These are phyloP conservation scores for Lachancea meyersii DNA, from an alignment of 805 yeast species.

Conservation along the genomic window DNA sequence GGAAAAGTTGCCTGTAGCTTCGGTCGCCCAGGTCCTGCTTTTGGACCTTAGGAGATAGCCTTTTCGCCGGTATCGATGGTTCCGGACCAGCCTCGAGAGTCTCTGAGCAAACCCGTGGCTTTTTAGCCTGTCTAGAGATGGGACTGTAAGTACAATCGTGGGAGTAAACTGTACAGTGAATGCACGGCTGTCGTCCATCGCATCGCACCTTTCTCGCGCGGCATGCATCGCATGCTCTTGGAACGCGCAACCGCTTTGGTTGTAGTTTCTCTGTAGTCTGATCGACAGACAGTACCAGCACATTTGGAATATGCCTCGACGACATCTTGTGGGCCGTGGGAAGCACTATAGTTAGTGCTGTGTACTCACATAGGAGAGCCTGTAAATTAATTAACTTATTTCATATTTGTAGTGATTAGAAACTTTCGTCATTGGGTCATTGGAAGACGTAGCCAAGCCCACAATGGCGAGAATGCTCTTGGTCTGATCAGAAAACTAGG, in stretches of 20 bases:
- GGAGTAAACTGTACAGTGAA: constrained; percentile 73
- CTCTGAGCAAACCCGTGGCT: neutral
- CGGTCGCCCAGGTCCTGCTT: neutral
- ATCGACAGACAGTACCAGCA: constrained; percentile 24
- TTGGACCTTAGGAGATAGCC: neutral
- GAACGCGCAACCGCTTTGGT: constrained; percentile 56
- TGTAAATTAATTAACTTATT: too few species aligned
- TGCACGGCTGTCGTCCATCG: constrained; percentile 73
- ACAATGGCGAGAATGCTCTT: too few species aligned
- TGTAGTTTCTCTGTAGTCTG: constrained; percentile 18
- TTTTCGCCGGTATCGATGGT: neutral
- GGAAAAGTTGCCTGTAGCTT: neutral
- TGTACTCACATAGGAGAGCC: too few species aligned
- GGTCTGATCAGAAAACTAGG: too few species aligned
- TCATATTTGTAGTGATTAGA: too few species aligned
- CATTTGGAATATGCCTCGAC: constrained; percentile 13
- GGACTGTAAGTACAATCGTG: constrained; percentile 56
- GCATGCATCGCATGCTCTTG: constrained; percentile 72
- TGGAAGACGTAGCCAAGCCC: too few species aligned
- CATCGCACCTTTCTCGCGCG: constrained; percentile 72
- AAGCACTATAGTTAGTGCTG: neutral
- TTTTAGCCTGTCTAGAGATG: neutral
- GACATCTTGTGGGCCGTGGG: neutral
- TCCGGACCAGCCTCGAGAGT: neutral
- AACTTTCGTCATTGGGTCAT: too few species aligned